Percentiles rank a stretch among this genome's conserved stretches.
Evolutionary conservation across 2,329 filamentous ascomycete species (phyloP).

Genomic region (Hymenoscyphus linearis): DNA sequence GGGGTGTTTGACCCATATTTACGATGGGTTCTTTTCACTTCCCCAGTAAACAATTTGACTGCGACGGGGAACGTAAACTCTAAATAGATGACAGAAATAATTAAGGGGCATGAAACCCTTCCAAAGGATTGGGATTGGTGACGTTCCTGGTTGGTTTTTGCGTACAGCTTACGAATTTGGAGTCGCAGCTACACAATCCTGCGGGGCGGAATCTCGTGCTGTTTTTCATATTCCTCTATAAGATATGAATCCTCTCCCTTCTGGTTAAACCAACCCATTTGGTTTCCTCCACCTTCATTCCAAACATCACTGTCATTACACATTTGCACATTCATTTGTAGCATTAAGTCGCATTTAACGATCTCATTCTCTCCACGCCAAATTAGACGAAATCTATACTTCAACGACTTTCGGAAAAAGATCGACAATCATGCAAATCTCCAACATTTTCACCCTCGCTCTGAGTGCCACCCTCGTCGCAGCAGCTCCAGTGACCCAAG

Average conservation of each 20-base stretch:
- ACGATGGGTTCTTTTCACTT: too few relatives aligned
- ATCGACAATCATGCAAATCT: neutral
- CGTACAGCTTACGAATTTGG: neutral
- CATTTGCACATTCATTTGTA: too few relatives aligned
- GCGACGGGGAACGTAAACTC: neutral
- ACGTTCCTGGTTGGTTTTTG: neutral
- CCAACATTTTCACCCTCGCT: neutral
- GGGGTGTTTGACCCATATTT: too few relatives aligned
- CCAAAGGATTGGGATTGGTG: neutral
- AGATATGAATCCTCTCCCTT: neutral
- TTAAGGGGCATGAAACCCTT: neutral
- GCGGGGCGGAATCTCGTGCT: neutral
- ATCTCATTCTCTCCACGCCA: neutral
- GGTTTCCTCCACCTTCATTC: too few relatives aligned
- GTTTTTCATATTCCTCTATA: neutral
- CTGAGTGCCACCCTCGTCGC: neutral
- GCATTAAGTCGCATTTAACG: neutral
- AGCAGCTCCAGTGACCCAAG: neutral
- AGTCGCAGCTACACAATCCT: neutral
- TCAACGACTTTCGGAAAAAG: neutral
- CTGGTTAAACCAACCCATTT: neutral
- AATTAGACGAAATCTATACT: neutral
- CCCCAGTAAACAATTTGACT: too few relatives aligned
- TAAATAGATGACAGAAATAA: neutral
- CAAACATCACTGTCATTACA: too few relatives aligned